Percentiles rank a stretch among this genome's conserved stretches.
Evolutionary conservation across 1,139 yeast species (phyloP).

Genomic region (Wickerhamomyces sp.): DNA sequence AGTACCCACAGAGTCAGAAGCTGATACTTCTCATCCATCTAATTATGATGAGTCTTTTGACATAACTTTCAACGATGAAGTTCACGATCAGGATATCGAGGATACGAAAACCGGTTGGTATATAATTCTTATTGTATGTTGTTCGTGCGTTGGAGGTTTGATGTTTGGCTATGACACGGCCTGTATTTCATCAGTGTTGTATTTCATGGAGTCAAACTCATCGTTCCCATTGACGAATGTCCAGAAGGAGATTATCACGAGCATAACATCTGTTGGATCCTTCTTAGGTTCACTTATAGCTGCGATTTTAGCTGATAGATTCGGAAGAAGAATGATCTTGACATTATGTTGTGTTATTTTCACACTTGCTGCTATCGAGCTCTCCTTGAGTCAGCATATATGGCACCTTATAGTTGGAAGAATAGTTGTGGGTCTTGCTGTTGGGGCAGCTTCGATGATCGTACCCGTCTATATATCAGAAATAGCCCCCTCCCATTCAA

Average conservation of each 20-base stretch:
- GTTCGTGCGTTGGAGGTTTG: constrained; percentile 32
- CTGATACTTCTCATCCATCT: constrained; percentile 19
- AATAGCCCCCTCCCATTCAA: constrained; percentile 33
- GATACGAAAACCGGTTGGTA: constrained; percentile 22
- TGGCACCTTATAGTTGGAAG: constrained; percentile 31
- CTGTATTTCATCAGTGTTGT: constrained; percentile 36
- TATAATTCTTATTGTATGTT: constrained; percentile 17
- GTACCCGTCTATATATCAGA: constrained; percentile 40
- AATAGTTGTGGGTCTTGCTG: constrained; percentile 36
- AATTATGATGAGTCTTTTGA: constrained; percentile 22
- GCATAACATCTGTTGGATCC: constrained; percentile 38
- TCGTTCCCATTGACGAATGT: constrained; percentile 21
- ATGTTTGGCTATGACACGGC: constrained; percentile 41
- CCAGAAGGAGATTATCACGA: constrained; percentile 36
- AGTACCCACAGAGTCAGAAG: no score
- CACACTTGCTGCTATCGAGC: constrained; percentile 31
- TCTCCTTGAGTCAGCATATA: constrained; percentile 31
- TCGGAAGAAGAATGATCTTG: constrained; percentile 35
- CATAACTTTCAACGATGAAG: constrained; percentile 12
- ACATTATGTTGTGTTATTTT: constrained; percentile 33
- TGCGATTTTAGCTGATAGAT: constrained; percentile 29
- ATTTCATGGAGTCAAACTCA: constrained; percentile 30
- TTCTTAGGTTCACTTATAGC: constrained; percentile 36
- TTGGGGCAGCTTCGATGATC: constrained; percentile 39
- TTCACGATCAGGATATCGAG: constrained; percentile 17